Percentiles rank a stretch among this genome's conserved stretches.
Conservation (phyloP, 1,284 basidiomycete species). For the Wallemia mellicola region DNA sequence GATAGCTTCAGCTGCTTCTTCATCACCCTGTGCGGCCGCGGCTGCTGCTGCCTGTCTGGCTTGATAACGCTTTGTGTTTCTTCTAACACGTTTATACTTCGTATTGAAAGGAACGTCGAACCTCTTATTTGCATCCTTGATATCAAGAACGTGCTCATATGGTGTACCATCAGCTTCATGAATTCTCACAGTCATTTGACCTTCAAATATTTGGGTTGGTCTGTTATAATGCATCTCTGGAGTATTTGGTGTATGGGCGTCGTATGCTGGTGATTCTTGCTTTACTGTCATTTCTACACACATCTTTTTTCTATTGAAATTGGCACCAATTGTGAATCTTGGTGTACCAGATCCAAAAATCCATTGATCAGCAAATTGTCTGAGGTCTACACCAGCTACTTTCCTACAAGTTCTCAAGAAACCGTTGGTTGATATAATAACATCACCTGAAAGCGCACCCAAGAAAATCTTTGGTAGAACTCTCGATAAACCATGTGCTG, state of each 20-base stretch:
- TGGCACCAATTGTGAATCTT: constrained; percentile 57
- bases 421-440: constrained; percentile 58
- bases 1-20: constrained; percentile 71
- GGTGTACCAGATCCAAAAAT: constrained; percentile 94
- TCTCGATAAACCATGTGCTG: constrained; percentile 70
- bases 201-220: constrained; percentile 69
- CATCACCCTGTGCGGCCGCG: constrained; percentile 64
- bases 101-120: constrained; percentile 98
- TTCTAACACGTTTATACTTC: constrained; percentile 90
- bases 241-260: constrained; percentile 33
- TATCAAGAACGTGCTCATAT: constrained; percentile 90
- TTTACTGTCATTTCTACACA: constrained; percentile 81
- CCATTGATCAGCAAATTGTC: constrained; percentile 88
- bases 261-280: constrained; percentile 52
- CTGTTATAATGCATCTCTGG: constrained; percentile 37
- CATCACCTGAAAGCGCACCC: constrained; percentile 71
- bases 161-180: constrained; percentile 98
- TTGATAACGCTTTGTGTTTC: constrained; percentile 79
- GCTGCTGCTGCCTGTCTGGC: constrained; percentile 78
- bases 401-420: constrained; percentile 83
- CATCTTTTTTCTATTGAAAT: constrained; percentile 94
- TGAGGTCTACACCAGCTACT: constrained; percentile 64
- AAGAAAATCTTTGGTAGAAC: constrained; percentile 86
- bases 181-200: constrained; percentile 92
- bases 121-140: constrained; percentile 54